phyloP scores from a whole-genome alignment of 148 eudicot species.

The Tetragonia tetragonoides region DNA sequence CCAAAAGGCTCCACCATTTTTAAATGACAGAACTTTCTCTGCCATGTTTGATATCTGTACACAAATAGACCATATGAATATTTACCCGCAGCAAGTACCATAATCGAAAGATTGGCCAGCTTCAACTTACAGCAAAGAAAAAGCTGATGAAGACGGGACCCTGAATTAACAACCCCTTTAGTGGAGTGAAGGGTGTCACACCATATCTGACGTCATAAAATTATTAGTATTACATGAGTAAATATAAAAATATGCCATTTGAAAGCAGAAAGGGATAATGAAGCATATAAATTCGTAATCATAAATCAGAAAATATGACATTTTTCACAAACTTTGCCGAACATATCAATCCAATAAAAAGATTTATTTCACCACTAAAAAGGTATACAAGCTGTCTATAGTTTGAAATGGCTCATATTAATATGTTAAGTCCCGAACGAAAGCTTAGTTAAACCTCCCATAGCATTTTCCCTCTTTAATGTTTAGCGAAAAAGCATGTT shows the following conservation, averaged over 20 bases:
- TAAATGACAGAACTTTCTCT: constrained; percentile 91
- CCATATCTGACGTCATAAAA: constrained; percentile 54
- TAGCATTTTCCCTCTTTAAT: not conserved
- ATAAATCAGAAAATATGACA: not conserved
- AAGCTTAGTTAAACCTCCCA: not conserved
- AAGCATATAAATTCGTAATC: not conserved
- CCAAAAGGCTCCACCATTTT: constrained; percentile 87
- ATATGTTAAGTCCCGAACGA: not conserved
- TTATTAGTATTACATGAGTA: not conserved
- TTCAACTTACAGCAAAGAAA: constrained; percentile 86
- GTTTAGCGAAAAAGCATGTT: not conserved
- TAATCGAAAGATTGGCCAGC: not conserved
- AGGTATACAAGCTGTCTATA: not conserved
- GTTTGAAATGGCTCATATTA: not conserved
- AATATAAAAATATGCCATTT: not conserved
- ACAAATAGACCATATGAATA: constrained; percentile 1
- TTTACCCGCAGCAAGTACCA: constrained; percentile 11
- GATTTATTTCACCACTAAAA: not conserved
- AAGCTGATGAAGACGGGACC: constrained; percentile 87
- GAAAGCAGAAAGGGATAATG: not conserved
- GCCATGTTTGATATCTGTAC: constrained; percentile 86
- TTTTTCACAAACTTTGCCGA: not conserved
- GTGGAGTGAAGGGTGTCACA: constrained; percentile 76
- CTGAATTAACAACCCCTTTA: constrained; percentile 75
- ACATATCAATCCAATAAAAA: not conserved